Conservation (phyloP, 1,284 basidiomycete species). For the Fomitiporia mediterranea region DNA sequence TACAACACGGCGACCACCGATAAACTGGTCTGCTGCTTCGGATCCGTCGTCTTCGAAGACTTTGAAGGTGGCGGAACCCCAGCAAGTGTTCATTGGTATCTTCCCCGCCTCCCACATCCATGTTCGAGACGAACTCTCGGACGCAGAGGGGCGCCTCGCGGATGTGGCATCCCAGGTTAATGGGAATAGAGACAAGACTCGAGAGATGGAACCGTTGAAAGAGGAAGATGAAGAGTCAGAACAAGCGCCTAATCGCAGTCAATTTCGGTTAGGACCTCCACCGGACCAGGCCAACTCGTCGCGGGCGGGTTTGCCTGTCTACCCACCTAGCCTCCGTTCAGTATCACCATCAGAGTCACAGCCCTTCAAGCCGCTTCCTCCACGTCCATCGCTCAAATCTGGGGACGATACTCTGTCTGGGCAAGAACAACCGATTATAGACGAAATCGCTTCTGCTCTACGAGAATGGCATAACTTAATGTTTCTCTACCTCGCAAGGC, state of each 20-base stretch:
- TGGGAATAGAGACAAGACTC: slow-evolving; percentile 35
- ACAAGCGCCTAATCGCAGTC: slow-evolving; percentile 37
- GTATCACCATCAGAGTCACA: slow-evolving; percentile 63
- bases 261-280: slow-evolving; percentile 67
- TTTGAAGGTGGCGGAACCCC: slow-evolving; percentile 60
- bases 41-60: slow-evolving; percentile 50
- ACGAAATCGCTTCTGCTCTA: slow-evolving; percentile 95
- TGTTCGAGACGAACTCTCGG: slow-evolving; percentile 83
- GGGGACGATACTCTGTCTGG: slow-evolving; percentile 89
- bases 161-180: slow-evolving; percentile 52
- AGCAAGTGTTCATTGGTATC: slow-evolving; percentile 93
- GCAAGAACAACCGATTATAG: slow-evolving; percentile 82
- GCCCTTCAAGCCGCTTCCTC: slow-evolving; percentile 75
- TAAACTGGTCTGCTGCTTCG: slow-evolving; percentile 54
- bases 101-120: slow-evolving; percentile 92
- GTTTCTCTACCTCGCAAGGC: slow-evolving; percentile 83
- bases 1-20: slow-evolving; percentile 64
- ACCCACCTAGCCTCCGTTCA: slow-evolving; percentile 61
- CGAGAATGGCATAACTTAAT: slow-evolving; percentile 94
- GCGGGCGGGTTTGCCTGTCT: slow-evolving; percentile 64
- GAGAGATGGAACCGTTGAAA: slow-evolving; percentile 57
- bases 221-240: slow-evolving; percentile 71
- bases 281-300: slow-evolving; percentile 68
- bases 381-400: slow-evolving; percentile 88
- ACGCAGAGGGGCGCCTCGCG: slow-evolving; percentile 82